Percentiles rank a stretch among this genome's conserved stretches.
Evolutionary conservation across 768 basidiomycete species (phyloP).

Genomic region (Agaricus subrufescens): DNA sequence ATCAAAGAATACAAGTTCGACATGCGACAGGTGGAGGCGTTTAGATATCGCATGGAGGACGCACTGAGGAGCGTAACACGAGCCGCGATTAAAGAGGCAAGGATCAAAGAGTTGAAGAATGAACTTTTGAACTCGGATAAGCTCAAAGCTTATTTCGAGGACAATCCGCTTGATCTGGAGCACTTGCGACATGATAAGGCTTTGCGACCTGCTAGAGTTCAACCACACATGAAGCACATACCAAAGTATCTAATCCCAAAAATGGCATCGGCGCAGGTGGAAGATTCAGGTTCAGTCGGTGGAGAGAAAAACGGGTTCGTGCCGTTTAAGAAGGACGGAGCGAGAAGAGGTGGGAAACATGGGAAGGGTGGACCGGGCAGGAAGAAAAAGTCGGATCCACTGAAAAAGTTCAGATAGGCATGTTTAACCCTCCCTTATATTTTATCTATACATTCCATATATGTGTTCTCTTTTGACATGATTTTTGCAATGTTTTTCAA

Average conservation of each 20-base stretch:
- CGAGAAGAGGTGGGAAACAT: conserved; percentile 53
- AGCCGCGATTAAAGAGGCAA: conserved; percentile 82
- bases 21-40: conserved; percentile 94
- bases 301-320: conserved; percentile 42
- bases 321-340: conserved; percentile 67
- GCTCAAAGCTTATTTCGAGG: conserved; percentile 97
- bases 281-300: conserved; percentile 22
- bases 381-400: conserved; percentile 75
- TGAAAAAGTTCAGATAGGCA: conserved; percentile 58
- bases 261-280: conserved; percentile 55
- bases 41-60: conserved; percentile 97
- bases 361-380: conserved; percentile 46
- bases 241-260: conserved; percentile 89
- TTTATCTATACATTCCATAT: background rate
- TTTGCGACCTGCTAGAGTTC: conserved; percentile 83
- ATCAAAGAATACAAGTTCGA: conserved; percentile 93
- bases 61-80: conserved; percentile 86
- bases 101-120: conserved; percentile 88
- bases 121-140: conserved; percentile 96
- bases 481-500: background rate
- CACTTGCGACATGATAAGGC: conserved; percentile 94
- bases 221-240: conserved; percentile 94
- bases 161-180: conserved; percentile 91
- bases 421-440: background rate
- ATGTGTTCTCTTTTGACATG: background rate